phyloP scores from a whole-genome alignment of 148 eudicot genomes.

The Suaeda aralocaspica region DNA sequence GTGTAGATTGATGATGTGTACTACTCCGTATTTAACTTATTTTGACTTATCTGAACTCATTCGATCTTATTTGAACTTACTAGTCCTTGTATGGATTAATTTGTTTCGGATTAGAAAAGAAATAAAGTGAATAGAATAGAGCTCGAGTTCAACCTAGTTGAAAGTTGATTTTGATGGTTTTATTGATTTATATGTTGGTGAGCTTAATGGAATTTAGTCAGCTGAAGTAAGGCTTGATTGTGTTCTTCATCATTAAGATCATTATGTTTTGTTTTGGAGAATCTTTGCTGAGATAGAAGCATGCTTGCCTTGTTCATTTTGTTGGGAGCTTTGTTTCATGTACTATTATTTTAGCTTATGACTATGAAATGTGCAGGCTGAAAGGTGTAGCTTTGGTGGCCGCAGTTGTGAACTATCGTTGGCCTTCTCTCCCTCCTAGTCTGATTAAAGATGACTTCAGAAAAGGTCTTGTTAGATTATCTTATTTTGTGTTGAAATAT shows the following conservation, averaged over 20 bases:
- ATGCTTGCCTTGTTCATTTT: not conserved
- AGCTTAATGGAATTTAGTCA: conserved; percentile 1
- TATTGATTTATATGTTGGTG: not conserved
- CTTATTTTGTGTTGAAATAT: conserved; percentile 37
- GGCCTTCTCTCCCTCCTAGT: conserved; percentile 60
- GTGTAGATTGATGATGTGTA: not conserved
- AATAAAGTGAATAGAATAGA: not conserved
- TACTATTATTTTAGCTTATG: not conserved
- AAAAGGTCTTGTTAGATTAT: conserved; percentile 41
- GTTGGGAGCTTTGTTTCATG: not conserved
- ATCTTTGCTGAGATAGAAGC: not conserved
- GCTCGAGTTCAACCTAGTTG: not conserved
- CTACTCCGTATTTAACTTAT: not conserved
- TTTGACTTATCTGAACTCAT: not conserved
- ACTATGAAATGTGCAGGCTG: conserved; percentile 41
- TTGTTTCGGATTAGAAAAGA: not conserved
- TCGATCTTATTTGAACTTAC: too few relatives aligned
- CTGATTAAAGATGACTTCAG: conserved; percentile 52
- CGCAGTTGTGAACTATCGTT: conserved; percentile 58
- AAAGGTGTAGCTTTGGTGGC: conserved; percentile 65
- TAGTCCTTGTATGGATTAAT: too few relatives aligned
- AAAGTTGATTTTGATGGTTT: not conserved
- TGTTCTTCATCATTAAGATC: not conserved
- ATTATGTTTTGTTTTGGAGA: not conserved
- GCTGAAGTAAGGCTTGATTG: not conserved